Evolutionary conservation across 371 early-diverging fungal species (phyloP).

Genomic region (Haplosporangium sp.): DNA sequence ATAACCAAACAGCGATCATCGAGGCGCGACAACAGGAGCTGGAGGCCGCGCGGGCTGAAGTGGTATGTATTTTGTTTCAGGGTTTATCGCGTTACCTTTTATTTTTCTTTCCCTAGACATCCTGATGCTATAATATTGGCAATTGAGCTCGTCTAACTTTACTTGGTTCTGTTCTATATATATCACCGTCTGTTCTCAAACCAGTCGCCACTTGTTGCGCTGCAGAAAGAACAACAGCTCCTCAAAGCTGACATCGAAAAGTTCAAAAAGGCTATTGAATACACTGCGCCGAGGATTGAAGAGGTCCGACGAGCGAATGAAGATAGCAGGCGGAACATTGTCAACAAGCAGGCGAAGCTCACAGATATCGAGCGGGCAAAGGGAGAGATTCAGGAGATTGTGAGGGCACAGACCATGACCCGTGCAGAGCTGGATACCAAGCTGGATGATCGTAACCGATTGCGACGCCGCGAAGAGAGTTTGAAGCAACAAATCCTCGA

Average conservation of each 20-base stretch:
- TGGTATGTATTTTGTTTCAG: slow-evolving; percentile 64
- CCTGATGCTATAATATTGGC: no score
- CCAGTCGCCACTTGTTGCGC: slow-evolving; percentile 67
- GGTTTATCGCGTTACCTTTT: no score
- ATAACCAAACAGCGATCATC: slow-evolving; percentile 16
- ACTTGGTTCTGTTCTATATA: background rate
- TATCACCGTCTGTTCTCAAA: background rate
- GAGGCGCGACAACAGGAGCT: slow-evolving; percentile 19
- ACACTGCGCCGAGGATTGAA: slow-evolving; percentile 37
- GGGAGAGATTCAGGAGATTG: slow-evolving; percentile 36
- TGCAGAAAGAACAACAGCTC: slow-evolving; percentile 63
- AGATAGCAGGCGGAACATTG: slow-evolving; percentile 9
- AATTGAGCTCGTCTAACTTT: no score
- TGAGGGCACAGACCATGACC: slow-evolving; percentile 37
- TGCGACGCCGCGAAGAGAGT: slow-evolving; percentile 33
- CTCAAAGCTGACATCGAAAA: slow-evolving; percentile 47
- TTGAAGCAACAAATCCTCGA: slow-evolving; percentile 26
- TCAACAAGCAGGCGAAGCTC: slow-evolving; percentile 19
- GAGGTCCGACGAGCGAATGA: slow-evolving; percentile 32
- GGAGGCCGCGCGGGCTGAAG: slow-evolving; percentile 55
- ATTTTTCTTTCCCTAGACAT: no score
- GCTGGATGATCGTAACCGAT: slow-evolving; percentile 34
- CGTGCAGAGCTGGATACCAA: slow-evolving; percentile 39
- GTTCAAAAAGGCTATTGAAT: slow-evolving; percentile 41
- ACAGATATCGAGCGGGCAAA: slow-evolving; percentile 33